Percentiles rank a stretch among this genome's conserved stretches.
Evolutionary conservation across 1,139 yeast species (phyloP).

Genomic region (Nakaseomyces delphensis): DNA sequence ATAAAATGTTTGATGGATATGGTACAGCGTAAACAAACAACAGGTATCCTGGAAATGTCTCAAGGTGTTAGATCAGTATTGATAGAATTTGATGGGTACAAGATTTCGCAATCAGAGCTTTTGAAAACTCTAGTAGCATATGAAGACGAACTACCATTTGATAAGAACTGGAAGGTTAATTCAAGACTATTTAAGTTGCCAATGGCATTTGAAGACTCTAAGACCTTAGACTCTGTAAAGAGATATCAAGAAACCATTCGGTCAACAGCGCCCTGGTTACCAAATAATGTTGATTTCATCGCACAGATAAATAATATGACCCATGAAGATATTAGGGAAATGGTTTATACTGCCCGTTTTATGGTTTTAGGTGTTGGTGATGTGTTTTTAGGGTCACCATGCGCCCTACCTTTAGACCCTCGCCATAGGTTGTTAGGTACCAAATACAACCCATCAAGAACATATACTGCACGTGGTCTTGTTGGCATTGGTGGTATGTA

Average conservation of each 20-base stretch:
- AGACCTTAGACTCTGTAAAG: conserved; percentile 79
- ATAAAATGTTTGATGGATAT: conserved; percentile 72
- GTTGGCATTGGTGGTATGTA: conserved; percentile 98
- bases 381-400: conserved; percentile 94
- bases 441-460: conserved; percentile 92
- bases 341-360: conserved; percentile 82
- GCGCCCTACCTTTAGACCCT: conserved; percentile 97
- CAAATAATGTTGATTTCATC: conserved; percentile 92
- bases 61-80: conserved; percentile 94
- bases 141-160: conserved; percentile 65
- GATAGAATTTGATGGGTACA: conserved; percentile 63
- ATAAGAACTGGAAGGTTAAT: conserved; percentile 75
- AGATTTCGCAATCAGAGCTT: conserved; percentile 51
- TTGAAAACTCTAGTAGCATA: conserved; percentile 58
- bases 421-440: conserved; percentile 88
- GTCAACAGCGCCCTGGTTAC: conserved; percentile 92
- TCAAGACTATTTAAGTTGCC: conserved; percentile 81
- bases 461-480: conserved; percentile 91
- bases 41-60: conserved; percentile 89
- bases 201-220: conserved; percentile 90
- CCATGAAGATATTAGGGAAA: conserved; percentile 67
- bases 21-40: conserved; percentile 55
- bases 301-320: conserved; percentile 77
- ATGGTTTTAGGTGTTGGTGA: conserved; percentile 93
- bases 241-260: conserved; percentile 91